Percentiles rank a stretch among this genome's conserved stretches.
These are phyloP conservation scores for Aspergillus hortae DNA, from an alignment of 2,329 filamentous ascomycete genomes.

Conservation along the genomic window DNA sequence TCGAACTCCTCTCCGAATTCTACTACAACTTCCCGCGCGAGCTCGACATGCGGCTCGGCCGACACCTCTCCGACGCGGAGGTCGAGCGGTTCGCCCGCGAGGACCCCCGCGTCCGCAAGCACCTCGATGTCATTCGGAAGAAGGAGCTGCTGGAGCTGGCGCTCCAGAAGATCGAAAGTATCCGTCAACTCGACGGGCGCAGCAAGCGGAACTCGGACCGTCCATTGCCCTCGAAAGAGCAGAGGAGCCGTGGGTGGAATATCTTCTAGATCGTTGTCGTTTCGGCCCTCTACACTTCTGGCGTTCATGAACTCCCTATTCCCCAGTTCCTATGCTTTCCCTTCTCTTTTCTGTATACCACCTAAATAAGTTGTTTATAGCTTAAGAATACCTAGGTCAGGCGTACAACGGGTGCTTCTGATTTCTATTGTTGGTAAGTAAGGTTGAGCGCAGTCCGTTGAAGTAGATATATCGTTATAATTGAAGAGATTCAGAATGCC, in stretches of 20 bases:
- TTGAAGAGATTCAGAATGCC: too few relatives aligned
- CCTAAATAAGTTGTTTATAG: constrained; percentile 2
- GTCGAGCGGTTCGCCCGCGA: constrained; percentile 89
- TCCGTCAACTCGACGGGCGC: constrained; percentile 76
- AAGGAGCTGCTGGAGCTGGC: constrained; percentile 94
- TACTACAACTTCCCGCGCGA: constrained; percentile 97
- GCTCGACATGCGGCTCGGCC: constrained; percentile 79
- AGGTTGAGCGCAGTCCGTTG: background rate
- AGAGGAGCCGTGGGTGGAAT: constrained; percentile 40
- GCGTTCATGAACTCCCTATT: background rate
- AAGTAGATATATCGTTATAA: background rate
- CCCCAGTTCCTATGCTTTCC: background rate
- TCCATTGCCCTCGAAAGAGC: constrained; percentile 32
- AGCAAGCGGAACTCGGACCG: constrained; percentile 53
- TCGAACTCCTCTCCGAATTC: constrained; percentile 93
- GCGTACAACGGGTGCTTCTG: constrained; percentile 6
- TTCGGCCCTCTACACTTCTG: background rate
- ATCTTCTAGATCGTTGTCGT: constrained; percentile 34
- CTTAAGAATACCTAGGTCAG: constrained; percentile 5
- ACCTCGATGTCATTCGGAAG: constrained; percentile 85
- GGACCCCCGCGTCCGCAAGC: constrained; percentile 82
- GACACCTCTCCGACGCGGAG: constrained; percentile 72
- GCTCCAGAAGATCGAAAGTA: constrained; percentile 89
- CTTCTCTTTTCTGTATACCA: constrained; percentile 5
- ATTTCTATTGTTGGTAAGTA: background rate